Conservation (phyloP, 2,329 filamentous ascomycete genomes). For the Colletotrichum gloeosporioides region DNA sequence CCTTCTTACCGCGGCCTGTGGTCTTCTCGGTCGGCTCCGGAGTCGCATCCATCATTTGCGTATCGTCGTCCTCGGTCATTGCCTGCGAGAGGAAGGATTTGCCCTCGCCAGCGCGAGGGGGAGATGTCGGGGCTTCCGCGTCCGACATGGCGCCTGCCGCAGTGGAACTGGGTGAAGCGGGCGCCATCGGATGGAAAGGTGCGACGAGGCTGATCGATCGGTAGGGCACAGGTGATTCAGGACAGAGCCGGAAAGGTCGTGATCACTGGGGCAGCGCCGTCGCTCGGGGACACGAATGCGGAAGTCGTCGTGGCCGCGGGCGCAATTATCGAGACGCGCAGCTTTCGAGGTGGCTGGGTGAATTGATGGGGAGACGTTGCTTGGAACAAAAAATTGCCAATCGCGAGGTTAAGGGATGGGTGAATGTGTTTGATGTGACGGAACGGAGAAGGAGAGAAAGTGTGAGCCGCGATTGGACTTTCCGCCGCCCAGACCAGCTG, state of each 20-base stretch:
- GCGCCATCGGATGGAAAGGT: slow-evolving; percentile 35
- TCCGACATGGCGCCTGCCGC: slow-evolving; percentile 47
- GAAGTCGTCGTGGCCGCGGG: not conserved
- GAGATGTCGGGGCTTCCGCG: slow-evolving; percentile 51
- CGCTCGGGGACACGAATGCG: slow-evolving; percentile 3
- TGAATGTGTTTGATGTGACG: not conserved
- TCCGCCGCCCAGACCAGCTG: slow-evolving; percentile 20
- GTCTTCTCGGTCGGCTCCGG: slow-evolving; percentile 49
- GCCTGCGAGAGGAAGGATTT: slow-evolving; percentile 54
- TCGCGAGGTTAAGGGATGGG: not conserved
- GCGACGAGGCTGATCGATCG: slow-evolving; percentile 6
- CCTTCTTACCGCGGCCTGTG: slow-evolving; percentile 37
- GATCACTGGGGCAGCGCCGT: slow-evolving; percentile 1
- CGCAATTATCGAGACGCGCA: slow-evolving; percentile 1
- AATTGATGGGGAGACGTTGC: not conserved
- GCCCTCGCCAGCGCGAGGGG: slow-evolving; percentile 39
- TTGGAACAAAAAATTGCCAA: not conserved
- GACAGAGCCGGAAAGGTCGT: slow-evolving; percentile 1
- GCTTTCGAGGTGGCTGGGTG: not conserved
- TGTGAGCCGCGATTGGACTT: slow-evolving; percentile 4
- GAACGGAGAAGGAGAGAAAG: not conserved
- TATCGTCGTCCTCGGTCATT: slow-evolving; percentile 49
- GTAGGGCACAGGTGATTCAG: not conserved
- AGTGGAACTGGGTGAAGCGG: slow-evolving; percentile 41
- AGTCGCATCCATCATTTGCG: slow-evolving; percentile 44